Evolutionary conservation across 768 basidiomycete species (phyloP), one percentile per base, ranked within the genome.

Genomic region (Pleurotus giganteus): DNA sequence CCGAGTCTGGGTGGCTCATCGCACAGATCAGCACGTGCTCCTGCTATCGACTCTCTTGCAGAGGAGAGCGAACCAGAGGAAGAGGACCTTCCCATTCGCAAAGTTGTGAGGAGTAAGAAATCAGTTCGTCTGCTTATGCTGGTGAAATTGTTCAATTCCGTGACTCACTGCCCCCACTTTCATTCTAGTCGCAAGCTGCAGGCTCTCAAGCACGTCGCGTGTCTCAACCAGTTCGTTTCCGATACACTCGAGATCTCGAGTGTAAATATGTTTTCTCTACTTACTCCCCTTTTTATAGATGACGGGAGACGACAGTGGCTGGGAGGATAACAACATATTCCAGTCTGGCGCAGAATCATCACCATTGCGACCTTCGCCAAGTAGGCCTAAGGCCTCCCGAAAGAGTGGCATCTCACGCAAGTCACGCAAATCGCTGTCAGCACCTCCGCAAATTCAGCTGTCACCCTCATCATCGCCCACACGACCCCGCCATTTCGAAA

Each of bases 301-400:
- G 71, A 66, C 41, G 24, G 86, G 89, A 34, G 89, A 90, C n/a
- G n/a, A n/a, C 51, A 91, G 89, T 61, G 89, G 89, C 29, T 93
- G 91, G 90, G 91, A 93, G 63, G 91, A 92, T 60, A 91, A 91
- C 63, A 93, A 94, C 59, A 83, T 91, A 26, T 94, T 94, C 66
- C 91, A 94, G 64, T 91, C 89, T 7, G 91, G 89, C n/a, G 86
- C 87, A 4, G 91, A 93, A 61, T 88, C 87, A 5, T 91, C 89
- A 12, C 90, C 91, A 29, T 69, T 66, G 8, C 85, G 85, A 15
- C 83, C 86, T 31, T 80, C 85, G 4, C 86, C 85, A 42, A 56
- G 71, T 56, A 70, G 75, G 60, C 61, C 74, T 52, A 76, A 77
- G 69, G 59, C 68, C 60, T 63, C 74, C 42, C 64, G 76, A 55